Base-by-base conservation (phyloP, 768 basidiomycete genomes). In the Sporobolomyces phaffii region DNA sequence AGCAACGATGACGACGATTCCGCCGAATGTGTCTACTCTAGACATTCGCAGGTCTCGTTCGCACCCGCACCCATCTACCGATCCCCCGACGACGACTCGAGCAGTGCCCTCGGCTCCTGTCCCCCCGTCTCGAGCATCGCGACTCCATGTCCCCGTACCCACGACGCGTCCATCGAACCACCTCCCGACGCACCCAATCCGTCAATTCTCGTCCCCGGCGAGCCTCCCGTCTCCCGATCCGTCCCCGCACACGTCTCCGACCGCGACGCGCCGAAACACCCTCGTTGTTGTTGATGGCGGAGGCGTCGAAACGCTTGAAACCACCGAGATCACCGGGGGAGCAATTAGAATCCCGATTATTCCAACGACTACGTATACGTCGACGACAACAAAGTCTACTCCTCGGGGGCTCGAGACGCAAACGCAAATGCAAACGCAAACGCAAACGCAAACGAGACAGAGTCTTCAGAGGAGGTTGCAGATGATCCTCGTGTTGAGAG, bases 381-480 rank as follows among this genome's bases (percentile, higher is more conserved):
- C n/a, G n/a, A n/a, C 14, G 29, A 48, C 14, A 29, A 47, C 22
- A 28, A 26, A 2, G 10, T 41, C 31, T 31, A 45, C 41, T 11
- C 15, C 28, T 26, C 31, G 18, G 17, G 20, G 26, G 17, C n/a
- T 22, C 36, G 20, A 29, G 20, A 51, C 15, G 41, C 60, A 5
- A 10, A 51, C 20, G 53, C 56, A n/a, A 50, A 11, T 26, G 28
- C n/a, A 26, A 50, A 28, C 7, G 15, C 26, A 28, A 50, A 13
- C 5, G 48, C 8, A 50, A 50, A 11, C 6, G 14, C 50, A 54
- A 26, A 54, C 34, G n/a, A 5, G 36, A 54, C 67, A 68, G 22
- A 53, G 66, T 45, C 29, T 65, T 45, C 36, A 63, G 11, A 43
- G 72, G 13, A 36, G 72, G 4, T 41, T 69, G 20, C 69, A 71